A percentile compares a stretch with the other conserved stretches of the same genome.
These are phyloP conservation scores for Metschnikowia kunwiensis DNA, from an alignment of 805 yeast genomes.

Conservation along the genomic window DNA sequence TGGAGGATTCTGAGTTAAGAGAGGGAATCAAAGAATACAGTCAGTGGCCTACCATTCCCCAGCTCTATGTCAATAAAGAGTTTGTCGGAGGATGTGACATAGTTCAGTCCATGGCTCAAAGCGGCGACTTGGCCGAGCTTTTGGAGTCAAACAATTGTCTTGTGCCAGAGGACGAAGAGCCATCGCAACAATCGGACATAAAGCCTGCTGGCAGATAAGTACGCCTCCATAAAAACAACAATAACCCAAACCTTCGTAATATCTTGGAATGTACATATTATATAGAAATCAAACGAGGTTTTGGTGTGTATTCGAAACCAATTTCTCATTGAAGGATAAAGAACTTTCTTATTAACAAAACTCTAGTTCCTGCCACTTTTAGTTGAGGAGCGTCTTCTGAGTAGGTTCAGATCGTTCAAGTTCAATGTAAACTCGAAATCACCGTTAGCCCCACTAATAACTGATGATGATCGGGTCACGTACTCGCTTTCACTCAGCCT, in stretches of 20 bases:
- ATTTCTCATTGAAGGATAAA: too few relatives aligned
- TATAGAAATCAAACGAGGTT: too few relatives aligned
- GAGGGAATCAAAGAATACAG: constrained; percentile 93
- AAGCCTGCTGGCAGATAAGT: constrained; percentile 36
- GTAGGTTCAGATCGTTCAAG: constrained; percentile 60
- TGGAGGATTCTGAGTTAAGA: constrained; percentile 92
- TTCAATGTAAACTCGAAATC: constrained; percentile 55
- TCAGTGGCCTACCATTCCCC: constrained; percentile 99
- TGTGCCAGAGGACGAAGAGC: constrained; percentile 71
- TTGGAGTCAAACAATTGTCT: constrained; percentile 76
- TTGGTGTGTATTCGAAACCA: too few relatives aligned
- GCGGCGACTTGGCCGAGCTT: constrained; percentile 85
- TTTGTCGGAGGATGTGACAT: constrained; percentile 98
- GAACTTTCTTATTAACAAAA: too few relatives aligned
- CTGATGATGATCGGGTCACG: constrained; percentile 39
- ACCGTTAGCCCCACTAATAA: constrained; percentile 38
- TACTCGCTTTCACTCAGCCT: constrained; percentile 24
- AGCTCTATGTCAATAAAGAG: constrained; percentile 83
- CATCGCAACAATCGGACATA: constrained; percentile 26
- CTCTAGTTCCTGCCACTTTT: constrained; percentile 12
- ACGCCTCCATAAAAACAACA: too few relatives aligned
- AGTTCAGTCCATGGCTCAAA: constrained; percentile 82
- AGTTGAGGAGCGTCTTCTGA: constrained; percentile 46
- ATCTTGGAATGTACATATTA: neutral
- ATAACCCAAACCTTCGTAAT: too few relatives aligned